These are phyloP conservation scores for Teunomyces stri DNA, from an alignment of 805 yeast species.

Conservation along the genomic window DNA sequence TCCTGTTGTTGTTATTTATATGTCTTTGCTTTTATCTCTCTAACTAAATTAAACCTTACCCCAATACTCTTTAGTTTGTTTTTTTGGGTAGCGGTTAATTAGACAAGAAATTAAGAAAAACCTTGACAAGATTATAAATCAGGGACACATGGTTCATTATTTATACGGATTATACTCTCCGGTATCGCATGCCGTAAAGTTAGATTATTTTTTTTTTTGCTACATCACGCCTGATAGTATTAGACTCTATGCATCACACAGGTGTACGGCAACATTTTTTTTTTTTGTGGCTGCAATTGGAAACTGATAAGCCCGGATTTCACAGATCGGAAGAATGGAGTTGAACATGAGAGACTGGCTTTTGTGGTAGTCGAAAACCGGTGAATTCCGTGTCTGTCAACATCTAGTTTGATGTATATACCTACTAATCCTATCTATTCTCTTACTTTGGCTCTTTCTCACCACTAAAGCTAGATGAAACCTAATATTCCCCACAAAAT, in stretches of 20 bases:
- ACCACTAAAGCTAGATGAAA: too few species aligned
- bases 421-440: too few species aligned
- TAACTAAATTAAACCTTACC: neutral
- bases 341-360: too few species aligned
- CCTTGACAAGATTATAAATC: neutral
- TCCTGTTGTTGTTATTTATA: neutral
- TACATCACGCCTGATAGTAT: neutral
- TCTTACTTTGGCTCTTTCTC: too few species aligned
- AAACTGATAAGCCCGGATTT: constrained; percentile 1
- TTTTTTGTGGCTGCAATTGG: constrained; percentile 4
- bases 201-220: neutral
- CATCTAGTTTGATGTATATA: too few species aligned
- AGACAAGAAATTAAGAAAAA: neutral
- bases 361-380: too few species aligned
- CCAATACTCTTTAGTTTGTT: neutral
- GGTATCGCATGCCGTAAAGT: neutral
- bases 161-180: neutral
- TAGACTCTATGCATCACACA: neutral
- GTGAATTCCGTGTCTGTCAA: too few species aligned
- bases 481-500: too few species aligned
- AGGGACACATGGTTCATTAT: neutral
- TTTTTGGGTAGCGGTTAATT: neutral
- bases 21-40: neutral
- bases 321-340: neutral
- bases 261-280: neutral